Evolutionary conservation across 139 green algal genomes (phyloP).

Genomic region (Microglena sp.): DNA sequence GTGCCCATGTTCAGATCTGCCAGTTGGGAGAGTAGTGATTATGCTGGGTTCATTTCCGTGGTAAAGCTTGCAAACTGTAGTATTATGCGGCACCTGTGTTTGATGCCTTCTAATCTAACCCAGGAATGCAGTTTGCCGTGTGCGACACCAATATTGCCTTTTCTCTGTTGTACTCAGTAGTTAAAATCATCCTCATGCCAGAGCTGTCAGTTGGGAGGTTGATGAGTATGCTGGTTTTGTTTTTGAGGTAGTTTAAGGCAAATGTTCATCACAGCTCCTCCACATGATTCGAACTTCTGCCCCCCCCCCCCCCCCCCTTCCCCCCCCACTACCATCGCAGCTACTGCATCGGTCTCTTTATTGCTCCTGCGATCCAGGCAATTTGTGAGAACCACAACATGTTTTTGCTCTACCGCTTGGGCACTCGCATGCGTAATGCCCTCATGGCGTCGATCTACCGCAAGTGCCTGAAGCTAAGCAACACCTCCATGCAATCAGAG

Average conservation of each 20-base stretch:
- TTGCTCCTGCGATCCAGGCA: constrained; percentile 50
- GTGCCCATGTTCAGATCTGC: no score
- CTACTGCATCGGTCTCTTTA: constrained; percentile 56
- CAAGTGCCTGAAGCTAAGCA: constrained; percentile 66
- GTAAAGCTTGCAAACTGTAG: no score
- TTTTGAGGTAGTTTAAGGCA: neutral
- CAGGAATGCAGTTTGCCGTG: no score
- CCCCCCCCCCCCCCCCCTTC: neutral
- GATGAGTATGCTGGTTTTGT: neutral
- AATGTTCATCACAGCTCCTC: neutral
- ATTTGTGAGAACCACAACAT: constrained; percentile 38
- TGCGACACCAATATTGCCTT: no score
- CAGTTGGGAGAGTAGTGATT: no score
- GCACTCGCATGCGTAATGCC: constrained; percentile 44
- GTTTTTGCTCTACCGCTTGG: constrained; percentile 36
- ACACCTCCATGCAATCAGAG: constrained; percentile 23
- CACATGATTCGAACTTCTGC: neutral
- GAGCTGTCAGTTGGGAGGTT: neutral
- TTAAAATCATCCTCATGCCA: no score
- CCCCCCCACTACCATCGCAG: constrained; percentile 12
- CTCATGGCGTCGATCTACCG: constrained; percentile 83
- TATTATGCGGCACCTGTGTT: no score
- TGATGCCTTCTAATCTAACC: no score
- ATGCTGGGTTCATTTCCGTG: no score
- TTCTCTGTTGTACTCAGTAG: no score